These are phyloP conservation scores for Phialophora expanda DNA, from an alignment of 2,329 filamentous ascomycete genomes.

Conservation along the genomic window DNA sequence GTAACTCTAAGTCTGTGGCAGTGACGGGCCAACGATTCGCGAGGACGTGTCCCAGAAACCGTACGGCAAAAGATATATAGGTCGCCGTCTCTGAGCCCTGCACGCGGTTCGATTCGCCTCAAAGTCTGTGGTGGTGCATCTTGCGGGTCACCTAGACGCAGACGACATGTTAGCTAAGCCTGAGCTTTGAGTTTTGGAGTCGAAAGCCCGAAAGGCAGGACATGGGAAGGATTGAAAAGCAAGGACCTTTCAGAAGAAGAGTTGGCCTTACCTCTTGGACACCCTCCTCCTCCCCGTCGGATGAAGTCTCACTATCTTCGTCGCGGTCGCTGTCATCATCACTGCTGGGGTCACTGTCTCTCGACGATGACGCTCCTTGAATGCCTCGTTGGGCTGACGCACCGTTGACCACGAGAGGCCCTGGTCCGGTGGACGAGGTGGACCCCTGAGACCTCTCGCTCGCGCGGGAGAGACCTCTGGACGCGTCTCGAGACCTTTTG, in stretches of 20 bases:
- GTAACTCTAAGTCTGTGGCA: too few relatives aligned
- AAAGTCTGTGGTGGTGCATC: neutral
- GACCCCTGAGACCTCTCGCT: slow-evolving; percentile 2
- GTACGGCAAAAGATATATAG: neutral
- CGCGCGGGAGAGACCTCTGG: neutral
- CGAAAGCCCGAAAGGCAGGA: neutral
- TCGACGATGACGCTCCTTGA: slow-evolving; percentile 13
- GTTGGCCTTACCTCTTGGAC: neutral
- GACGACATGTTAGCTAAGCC: neutral
- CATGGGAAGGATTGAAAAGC: neutral
- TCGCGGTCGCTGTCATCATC: slow-evolving; percentile 18
- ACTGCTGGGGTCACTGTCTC: slow-evolving; percentile 33
- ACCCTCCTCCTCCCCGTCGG: slow-evolving; percentile 1
- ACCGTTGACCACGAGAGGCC: slow-evolving; percentile 34
- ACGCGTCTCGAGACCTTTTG: slow-evolving; percentile 2
- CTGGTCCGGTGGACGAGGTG: slow-evolving; percentile 22
- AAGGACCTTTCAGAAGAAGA: neutral
- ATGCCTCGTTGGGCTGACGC: slow-evolving; percentile 21
- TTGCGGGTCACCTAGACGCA: neutral
- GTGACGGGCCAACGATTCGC: neutral
- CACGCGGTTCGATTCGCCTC: neutral
- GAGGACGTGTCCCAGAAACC: neutral
- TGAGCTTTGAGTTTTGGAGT: neutral
- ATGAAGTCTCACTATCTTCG: slow-evolving; percentile 8
- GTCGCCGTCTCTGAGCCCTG: neutral